A percentile compares a stretch with the other conserved stretches of the same genome.
These are phyloP conservation scores for Madurella fahalii DNA, from an alignment of 2,329 filamentous ascomycete genomes.

Conservation along the genomic window DNA sequence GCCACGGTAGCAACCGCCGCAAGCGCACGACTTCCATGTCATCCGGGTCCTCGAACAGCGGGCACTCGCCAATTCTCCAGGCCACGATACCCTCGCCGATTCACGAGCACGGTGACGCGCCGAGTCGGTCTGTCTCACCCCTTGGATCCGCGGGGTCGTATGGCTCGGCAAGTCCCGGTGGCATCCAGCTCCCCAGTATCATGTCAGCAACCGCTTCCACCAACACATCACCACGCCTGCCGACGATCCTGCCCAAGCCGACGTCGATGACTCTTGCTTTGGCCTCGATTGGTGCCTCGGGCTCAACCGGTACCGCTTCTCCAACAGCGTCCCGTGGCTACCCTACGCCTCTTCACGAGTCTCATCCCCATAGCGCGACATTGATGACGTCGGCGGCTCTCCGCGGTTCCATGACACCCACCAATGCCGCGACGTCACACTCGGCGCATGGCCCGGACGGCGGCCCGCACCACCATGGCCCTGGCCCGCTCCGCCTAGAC, in stretches of 20 bases:
- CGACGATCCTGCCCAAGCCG: conserved; percentile 65
- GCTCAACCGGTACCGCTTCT: conserved; percentile 30
- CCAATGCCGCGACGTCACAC: conserved; percentile 39
- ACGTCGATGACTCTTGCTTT: conserved; percentile 44
- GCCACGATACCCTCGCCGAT: conserved; percentile 48
- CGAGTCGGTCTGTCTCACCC: conserved; percentile 47
- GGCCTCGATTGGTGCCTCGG: conserved; percentile 17
- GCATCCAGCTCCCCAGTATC: conserved; percentile 53
- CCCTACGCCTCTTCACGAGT: conserved; percentile 38
- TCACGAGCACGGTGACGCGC: conserved; percentile 37
- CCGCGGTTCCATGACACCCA: conserved; percentile 33
- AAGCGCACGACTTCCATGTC: conserved; percentile 70
- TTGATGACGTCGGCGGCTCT: conserved; percentile 42
- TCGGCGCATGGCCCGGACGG: conserved; percentile 23
- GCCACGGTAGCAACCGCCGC: conserved; percentile 74
- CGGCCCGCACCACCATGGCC: conserved; percentile 32
- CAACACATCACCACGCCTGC: conserved; percentile 47
- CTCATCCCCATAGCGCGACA: conserved; percentile 42
- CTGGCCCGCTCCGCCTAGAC: conserved; percentile 51
- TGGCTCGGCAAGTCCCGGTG: conserved; percentile 43
- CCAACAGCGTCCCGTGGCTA: conserved; percentile 38
- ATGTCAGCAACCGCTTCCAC: conserved; percentile 38
- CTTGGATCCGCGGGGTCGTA: conserved; percentile 44
- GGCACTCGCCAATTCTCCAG: conserved; percentile 48
- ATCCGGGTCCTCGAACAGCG: conserved; percentile 54